phyloP scores from a whole-genome alignment of 306 rosid species.

The Acacia crassicarpa region DNA sequence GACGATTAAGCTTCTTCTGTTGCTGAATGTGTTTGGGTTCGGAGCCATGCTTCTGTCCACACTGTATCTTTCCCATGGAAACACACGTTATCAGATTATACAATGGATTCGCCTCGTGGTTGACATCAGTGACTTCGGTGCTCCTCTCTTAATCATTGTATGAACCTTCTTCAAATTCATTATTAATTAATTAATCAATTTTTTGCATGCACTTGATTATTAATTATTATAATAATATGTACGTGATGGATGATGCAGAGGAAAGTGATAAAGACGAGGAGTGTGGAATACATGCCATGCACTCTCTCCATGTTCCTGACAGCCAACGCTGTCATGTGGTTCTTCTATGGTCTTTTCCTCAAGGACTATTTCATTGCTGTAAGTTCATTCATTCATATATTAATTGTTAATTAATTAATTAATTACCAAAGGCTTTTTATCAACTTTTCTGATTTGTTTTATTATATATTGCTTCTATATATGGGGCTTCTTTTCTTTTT shows the following conservation, averaged over 20 bases:
- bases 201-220: neutral
- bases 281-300: slow-evolving; percentile 90
- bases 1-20: slow-evolving; percentile 52
- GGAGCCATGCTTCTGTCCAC: slow-evolving; percentile 73
- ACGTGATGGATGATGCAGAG: slow-evolving; percentile 46
- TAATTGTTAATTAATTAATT: too few species aligned
- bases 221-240: neutral
- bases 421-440: too few species aligned
- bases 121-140: slow-evolving; percentile 69
- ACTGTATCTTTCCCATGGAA: slow-evolving; percentile 47
- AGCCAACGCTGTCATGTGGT: slow-evolving; percentile 80
- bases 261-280: slow-evolving; percentile 63
- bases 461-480: too few species aligned
- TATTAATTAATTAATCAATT: neutral
- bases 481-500: too few species aligned
- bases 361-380: slow-evolving; percentile 86
- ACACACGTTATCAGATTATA: slow-evolving; percentile 52
- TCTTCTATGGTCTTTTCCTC: slow-evolving; percentile 81
- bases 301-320: slow-evolving; percentile 77
- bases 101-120: slow-evolving; percentile 82
- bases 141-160: slow-evolving; percentile 80
- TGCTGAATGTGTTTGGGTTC: slow-evolving; percentile 66
- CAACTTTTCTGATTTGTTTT: too few species aligned
- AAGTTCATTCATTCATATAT: slow-evolving; percentile 20
- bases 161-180: neutral